Evolutionary conservation across 805 yeast species (phyloP).

Genomic region (Metschnikowia aberdeeniae): DNA sequence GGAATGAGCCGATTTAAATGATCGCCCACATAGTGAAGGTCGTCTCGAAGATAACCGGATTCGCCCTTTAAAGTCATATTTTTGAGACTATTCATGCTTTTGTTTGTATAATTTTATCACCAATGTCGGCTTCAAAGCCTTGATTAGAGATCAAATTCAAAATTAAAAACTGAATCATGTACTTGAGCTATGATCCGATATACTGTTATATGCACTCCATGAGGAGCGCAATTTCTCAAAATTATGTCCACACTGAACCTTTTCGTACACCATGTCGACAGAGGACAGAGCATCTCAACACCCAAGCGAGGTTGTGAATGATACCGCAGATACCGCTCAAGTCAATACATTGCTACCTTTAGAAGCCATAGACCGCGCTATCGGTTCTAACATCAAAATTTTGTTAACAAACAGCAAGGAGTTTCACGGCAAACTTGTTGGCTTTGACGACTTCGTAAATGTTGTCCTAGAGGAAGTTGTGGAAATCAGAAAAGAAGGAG

Average conservation of each 20-base stretch:
- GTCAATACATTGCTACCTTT: conserved; percentile 51
- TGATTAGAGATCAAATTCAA: too few species aligned
- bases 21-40: too few species aligned
- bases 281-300: neutral
- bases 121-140: too few species aligned
- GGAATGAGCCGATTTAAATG: too few species aligned
- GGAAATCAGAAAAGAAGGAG: conserved; percentile 48
- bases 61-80: neutral
- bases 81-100: neutral
- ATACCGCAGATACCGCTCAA: neutral
- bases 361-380: conserved; percentile 82
- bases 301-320: neutral
- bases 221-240: conserved; percentile 2
- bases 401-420: conserved; percentile 62
- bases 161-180: neutral
- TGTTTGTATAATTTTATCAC: too few species aligned
- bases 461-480: conserved; percentile 80
- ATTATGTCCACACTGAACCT: neutral
- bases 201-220: conserved; percentile 1
- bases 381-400: conserved; percentile 76
- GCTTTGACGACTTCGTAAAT: conserved; percentile 94
- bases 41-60: too few species aligned
- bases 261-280: neutral
- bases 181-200: neutral
- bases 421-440: conserved; percentile 82